Conservation (phyloP, 169 alveolate species). For the Toxoplasma gondii region DNA sequence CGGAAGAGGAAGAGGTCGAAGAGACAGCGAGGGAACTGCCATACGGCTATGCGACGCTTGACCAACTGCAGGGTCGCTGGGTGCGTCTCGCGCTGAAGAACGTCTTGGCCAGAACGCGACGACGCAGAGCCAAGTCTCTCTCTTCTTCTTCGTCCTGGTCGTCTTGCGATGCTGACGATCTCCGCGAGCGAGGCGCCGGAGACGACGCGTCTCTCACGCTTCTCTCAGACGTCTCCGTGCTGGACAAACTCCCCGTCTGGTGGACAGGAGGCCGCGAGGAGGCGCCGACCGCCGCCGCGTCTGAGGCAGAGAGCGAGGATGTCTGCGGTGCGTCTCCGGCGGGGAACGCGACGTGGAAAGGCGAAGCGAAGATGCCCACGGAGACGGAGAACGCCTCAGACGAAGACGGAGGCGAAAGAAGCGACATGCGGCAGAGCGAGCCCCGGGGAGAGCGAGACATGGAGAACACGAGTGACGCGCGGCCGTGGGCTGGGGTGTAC, state of each 20-base stretch:
- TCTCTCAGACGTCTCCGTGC: not conserved
- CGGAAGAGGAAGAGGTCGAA: not conserved
- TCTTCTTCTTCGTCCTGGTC: not conserved
- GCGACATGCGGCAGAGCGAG: not conserved
- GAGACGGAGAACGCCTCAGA: not conserved
- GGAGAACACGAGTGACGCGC: not conserved
- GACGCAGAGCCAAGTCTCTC: not conserved
- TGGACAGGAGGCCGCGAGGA: not conserved
- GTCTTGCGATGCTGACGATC: not conserved
- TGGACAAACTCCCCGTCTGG: not conserved
- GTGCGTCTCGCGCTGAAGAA: not conserved
- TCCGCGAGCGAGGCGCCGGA: not conserved
- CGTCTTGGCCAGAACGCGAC: not conserved
- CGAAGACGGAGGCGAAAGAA: not conserved
- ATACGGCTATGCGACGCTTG: not conserved
- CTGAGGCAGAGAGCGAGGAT: too few relatives aligned
- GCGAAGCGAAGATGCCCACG: too few relatives aligned
- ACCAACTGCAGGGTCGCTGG: not conserved
- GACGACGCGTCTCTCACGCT: not conserved
- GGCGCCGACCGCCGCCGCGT: not conserved
- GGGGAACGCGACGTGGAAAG: not conserved
- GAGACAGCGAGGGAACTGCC: not conserved
- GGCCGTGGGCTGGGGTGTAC: not conserved
- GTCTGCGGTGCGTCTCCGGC: not conserved
- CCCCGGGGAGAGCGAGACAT: too few relatives aligned